Percentiles rank a stretch among this genome's conserved stretches.
phyloP scores from a whole-genome alignment of 352 stramenopile species.

The Phytophthora agathidicida region DNA sequence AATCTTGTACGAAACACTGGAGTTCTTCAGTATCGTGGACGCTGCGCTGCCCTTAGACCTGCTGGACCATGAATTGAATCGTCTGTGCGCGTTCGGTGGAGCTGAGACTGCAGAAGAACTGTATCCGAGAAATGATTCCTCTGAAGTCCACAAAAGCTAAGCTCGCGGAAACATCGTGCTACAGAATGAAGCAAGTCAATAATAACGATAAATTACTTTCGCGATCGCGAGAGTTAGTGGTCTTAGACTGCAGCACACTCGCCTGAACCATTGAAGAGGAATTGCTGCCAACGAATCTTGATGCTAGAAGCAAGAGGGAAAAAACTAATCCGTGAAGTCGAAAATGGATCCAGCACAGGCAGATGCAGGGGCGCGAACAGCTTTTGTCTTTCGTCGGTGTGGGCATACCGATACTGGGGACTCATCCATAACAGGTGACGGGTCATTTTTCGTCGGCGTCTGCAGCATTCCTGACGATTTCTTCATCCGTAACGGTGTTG shows the following conservation, averaged over 20 bases:
- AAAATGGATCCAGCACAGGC: conserved; percentile 25
- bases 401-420: conserved; percentile 14
- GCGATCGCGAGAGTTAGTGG: neutral
- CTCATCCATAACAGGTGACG: neutral
- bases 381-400: conserved; percentile 29
- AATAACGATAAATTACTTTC: conserved; percentile 4
- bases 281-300: neutral
- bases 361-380: conserved; percentile 4
- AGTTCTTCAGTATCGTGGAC: conserved; percentile 50
- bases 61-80: conserved; percentile 55
- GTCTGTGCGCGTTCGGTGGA: conserved; percentile 40
- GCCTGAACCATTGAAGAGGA: neutral
- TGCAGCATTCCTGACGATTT: conserved; percentile 4
- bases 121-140: neutral
- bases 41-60: conserved; percentile 31
- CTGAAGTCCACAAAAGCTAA: no score
- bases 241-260: neutral
- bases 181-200: no score
- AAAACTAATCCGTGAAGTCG: conserved; percentile 33
- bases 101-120: conserved; percentile 11
- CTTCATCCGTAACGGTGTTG: conserved; percentile 13
- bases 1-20: conserved; percentile 52
- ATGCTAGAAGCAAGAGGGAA: neutral
- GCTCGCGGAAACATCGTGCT: no score
- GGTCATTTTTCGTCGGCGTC: conserved; percentile 9